Base-by-base conservation (phyloP, 139 green algal species). In the Chlorella sorokiniana region DNA sequence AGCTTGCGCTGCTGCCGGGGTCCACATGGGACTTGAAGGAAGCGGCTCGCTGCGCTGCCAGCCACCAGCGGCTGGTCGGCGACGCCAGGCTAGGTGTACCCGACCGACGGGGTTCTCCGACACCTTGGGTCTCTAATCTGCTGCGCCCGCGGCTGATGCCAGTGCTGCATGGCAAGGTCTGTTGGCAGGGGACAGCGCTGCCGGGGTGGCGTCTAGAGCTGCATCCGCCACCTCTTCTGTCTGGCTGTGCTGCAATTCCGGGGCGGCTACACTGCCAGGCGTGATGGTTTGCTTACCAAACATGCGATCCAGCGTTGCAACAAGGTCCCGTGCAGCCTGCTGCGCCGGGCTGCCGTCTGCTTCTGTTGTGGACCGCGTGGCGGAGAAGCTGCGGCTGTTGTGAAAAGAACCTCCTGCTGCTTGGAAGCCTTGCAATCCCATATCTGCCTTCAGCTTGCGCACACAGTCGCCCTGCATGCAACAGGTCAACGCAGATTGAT, bases 251-350 rank as follows among this genome's bases (percentile, higher is more conserved):
- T 42, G 69, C 69, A 76, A 42, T 4, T 42, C 69, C 4, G 23
- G n/a, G 11, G 61, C 8, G 8, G 69, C 69, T 3, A 42, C 18
- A 0, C 69, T 42, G 29, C 69, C 69, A 16, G 42, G 42, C n/a
- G 42, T 41, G 23, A 42, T 42, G 11, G n/a, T n/a, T 3, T 42
- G 69, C 69, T 76, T 42, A 42, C 61, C 42, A 42, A 76, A 42
- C 69, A 76, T 40, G 42, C 29, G 42, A 16, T 76, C 69, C n/a
- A 76, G 42, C 14, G 69, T 62, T 23, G 69, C 69, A 42, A 76
- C 69, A 42, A 61, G 42, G 42, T 76, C 25, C 67, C 35, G 10
- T 7, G 67, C 25, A 48, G 18, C 14, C n/a, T 59, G 48, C 48
- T 59, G 14, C 48, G 48, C 48, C 14, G 48, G 48, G 16, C 48